These are phyloP conservation scores for Eucalyptus shirleyi DNA, from an alignment of 345 rosid genomes.

Conservation along the genomic window DNA sequence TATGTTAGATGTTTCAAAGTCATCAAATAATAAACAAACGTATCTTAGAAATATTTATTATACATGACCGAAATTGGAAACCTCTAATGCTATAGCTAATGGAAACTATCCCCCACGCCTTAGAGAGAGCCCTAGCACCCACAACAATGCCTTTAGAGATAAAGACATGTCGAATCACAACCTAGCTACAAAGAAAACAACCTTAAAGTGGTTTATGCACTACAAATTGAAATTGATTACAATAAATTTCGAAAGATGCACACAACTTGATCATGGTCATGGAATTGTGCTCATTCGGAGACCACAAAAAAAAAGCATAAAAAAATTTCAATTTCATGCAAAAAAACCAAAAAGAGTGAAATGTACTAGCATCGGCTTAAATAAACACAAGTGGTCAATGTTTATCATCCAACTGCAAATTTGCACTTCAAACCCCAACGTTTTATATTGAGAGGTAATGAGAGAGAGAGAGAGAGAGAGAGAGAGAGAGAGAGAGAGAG, in stretches of 20 bases:
- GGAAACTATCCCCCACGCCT: not conserved
- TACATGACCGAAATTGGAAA: not conserved
- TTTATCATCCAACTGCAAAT: conserved; percentile 8
- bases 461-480: not conserved
- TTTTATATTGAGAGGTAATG: not conserved
- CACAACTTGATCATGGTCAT: not conserved
- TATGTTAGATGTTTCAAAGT: not conserved
- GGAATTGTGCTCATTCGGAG: not conserved
- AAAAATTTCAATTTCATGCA: not conserved
- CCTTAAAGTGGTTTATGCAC: not conserved
- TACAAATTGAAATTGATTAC: not conserved
- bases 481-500: not conserved
- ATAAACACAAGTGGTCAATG: not conserved
- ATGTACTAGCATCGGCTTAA: not conserved
- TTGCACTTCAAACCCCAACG: not conserved
- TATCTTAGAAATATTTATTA: not conserved
- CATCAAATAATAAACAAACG: not conserved
- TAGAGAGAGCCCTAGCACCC: not conserved
- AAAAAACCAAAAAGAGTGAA: not conserved
- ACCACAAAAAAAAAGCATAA: not conserved
- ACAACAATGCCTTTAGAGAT: not conserved
- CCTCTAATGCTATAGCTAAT: not conserved
- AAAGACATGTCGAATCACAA: not conserved
- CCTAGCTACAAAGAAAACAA: not conserved
- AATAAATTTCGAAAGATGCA: not conserved